Percentiles rank a stretch among this genome's conserved stretches.
Evolutionary conservation across 2,329 filamentous ascomycete species (phyloP).

Genomic region (Trichoderma brevicompactum): DNA sequence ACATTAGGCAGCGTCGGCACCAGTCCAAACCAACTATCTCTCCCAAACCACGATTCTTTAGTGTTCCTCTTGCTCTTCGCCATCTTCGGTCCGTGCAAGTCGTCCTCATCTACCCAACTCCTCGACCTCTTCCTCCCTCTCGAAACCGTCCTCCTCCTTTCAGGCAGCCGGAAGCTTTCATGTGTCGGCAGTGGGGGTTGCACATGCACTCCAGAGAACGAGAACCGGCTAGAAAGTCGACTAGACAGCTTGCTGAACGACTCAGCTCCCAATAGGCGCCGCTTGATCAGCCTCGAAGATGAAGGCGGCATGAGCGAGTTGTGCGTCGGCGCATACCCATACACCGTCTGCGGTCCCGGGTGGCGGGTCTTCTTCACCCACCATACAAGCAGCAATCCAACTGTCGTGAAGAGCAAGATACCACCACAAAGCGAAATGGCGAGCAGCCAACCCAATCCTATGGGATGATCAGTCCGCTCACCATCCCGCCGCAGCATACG

Average conservation of each 20-base stretch:
- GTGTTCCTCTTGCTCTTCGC: slow-evolving; percentile 34
- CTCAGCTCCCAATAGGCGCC: slow-evolving; percentile 36
- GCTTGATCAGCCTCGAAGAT: slow-evolving; percentile 40
- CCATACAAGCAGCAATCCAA: slow-evolving; percentile 51
- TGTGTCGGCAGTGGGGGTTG: slow-evolving; percentile 43
- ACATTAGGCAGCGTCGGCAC: slow-evolving; percentile 46
- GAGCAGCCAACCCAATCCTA: slow-evolving; percentile 48
- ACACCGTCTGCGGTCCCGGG: slow-evolving; percentile 36
- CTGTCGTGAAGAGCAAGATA: slow-evolving; percentile 48
- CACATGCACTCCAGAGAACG: slow-evolving; percentile 38
- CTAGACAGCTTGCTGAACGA: slow-evolving; percentile 32
- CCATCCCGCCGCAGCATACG: slow-evolving; percentile 14
- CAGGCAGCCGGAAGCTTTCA: slow-evolving; percentile 34
- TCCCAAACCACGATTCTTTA: slow-evolving; percentile 38
- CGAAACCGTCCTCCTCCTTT: slow-evolving; percentile 31
- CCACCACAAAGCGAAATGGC: slow-evolving; percentile 55
- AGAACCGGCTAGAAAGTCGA: slow-evolving; percentile 39
- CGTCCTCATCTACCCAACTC: slow-evolving; percentile 55
- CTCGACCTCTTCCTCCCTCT: slow-evolving; percentile 35
- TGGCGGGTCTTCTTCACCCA: slow-evolving; percentile 36
- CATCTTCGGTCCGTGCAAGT: slow-evolving; percentile 53
- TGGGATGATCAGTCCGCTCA: slow-evolving; percentile 27
- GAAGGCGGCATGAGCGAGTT: slow-evolving; percentile 28
- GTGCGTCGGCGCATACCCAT: slow-evolving; percentile 28
- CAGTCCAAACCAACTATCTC: slow-evolving; percentile 43